Evolutionary conservation across 176 grass and related monocot genomes (phyloP), one percentile per base, ranked within the genome.

Genomic region (Musa troglodytarum): DNA sequence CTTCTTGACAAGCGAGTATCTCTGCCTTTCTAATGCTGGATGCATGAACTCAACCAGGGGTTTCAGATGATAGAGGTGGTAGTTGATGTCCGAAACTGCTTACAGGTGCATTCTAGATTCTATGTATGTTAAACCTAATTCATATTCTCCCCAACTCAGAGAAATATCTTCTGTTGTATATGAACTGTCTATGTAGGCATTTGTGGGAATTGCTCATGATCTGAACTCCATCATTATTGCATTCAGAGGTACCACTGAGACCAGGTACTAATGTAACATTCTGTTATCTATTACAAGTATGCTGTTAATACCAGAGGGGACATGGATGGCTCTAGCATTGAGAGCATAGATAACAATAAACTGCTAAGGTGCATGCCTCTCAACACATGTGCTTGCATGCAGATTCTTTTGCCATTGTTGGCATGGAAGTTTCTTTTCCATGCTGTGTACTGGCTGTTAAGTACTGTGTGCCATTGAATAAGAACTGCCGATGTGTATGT

Each of bases 201-300:
- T 89, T 79, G 86, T 99, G 23, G 95, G 95, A 84, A 84, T 94
- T 87, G 88, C 88, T 1, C 80, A 87, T 81, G 84, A 94, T 82
- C 86, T 93, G 55, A 94, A 94, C 68, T 86, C 86, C 74, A 74
- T 84, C 4, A n/a, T 99, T 50, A 82, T 94, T 87, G 90, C 92
- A 63, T 94, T 99, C 50, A 89, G 95, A 94, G 95, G 95, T 82
- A 99, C 95, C 71, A 88, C 91, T 84, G 90, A 92, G 53, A 89
- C 84, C 78, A 99, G 95, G 95, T 99, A 92, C 11, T n/a, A 50
- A n/a, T 69, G 29, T 10, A 50, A 49, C 16, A 70, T 51, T 70
- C 12, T 16, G 19, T 52, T 19, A 50, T 70, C 14, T 70, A 43
- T 17, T 19, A 12, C 29, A 50, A 12, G 52, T 9, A 9, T 50